Percentiles rank a stretch among this genome's conserved stretches.
phyloP scores from a whole-genome alignment of 768 basidiomycete species.

The Lepiota brunneoincarnata region DNA sequence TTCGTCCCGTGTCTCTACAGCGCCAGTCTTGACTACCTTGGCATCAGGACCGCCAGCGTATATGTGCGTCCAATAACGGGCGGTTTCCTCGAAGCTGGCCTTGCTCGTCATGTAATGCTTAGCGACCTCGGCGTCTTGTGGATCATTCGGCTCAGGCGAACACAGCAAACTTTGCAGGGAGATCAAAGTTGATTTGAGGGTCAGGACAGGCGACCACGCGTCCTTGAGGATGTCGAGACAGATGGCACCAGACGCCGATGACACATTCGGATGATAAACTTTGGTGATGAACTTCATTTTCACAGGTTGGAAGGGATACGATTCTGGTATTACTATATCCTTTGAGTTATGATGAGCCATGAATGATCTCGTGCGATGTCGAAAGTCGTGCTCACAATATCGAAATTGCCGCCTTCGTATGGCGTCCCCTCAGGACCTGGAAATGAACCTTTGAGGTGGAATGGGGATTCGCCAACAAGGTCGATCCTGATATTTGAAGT shows the following conservation, averaged over 20 bases:
- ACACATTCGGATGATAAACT: conserved; percentile 95
- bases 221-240: conserved; percentile 88
- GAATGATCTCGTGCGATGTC: neutral
- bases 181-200: conserved; percentile 94
- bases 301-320: conserved; percentile 89
- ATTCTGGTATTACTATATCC: conserved; percentile 93
- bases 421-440: conserved; percentile 91
- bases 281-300: conserved; percentile 99
- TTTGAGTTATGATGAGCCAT: conserved; percentile 26
- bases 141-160: conserved; percentile 93
- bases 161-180: conserved; percentile 92
- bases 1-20: conserved; percentile 47
- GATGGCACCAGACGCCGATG: conserved; percentile 91
- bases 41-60: conserved; percentile 79
- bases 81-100: conserved; percentile 86
- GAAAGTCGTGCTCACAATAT: conserved; percentile 63
- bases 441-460: conserved; percentile 90
- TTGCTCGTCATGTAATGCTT: conserved; percentile 94
- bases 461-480: conserved; percentile 84
- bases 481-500: conserved; percentile 84
- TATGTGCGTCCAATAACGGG: conserved; percentile 89
- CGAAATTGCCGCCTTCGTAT: conserved; percentile 87
- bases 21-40: conserved; percentile 39
- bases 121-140: conserved; percentile 97
- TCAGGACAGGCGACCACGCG: conserved; percentile 94